Evolutionary conservation across 1,284 basidiomycete genomes (phyloP).

Genomic region (Macrocybe sp.): DNA sequence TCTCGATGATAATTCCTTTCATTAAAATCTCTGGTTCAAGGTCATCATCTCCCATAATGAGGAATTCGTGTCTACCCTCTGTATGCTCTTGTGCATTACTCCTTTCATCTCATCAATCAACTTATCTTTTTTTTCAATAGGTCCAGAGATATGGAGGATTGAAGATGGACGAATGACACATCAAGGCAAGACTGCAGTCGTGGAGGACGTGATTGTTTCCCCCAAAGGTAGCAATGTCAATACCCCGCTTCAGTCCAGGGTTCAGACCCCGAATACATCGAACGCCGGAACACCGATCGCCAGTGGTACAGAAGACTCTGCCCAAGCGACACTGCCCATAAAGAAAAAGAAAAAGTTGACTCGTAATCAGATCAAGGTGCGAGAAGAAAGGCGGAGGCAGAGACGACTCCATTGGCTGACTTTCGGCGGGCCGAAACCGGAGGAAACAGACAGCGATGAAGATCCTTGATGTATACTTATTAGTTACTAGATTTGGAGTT

Average conservation of each 20-base stretch:
- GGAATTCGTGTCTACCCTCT: conserved; percentile 87
- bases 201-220: conserved; percentile 72
- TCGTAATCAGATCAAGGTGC: conserved; percentile 86
- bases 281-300: conserved; percentile 62
- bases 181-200: conserved; percentile 81
- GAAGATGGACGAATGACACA: conserved; percentile 79
- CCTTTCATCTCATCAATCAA: conserved; percentile 9
- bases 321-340: conserved; percentile 33
- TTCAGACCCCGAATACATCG: conserved; percentile 63
- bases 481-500: no score
- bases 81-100: conserved; percentile 39
- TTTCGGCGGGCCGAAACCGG: conserved; percentile 75
- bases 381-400: conserved; percentile 75
- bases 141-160: conserved; percentile 81
- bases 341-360: conserved; percentile 92
- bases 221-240: conserved; percentile 67
- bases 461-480: conserved; percentile 2
- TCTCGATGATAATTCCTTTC: conserved; percentile 4
- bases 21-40: conserved; percentile 29
- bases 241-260: conserved; percentile 60
- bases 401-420: conserved; percentile 84
- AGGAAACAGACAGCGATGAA: conserved; percentile 69
- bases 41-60: conserved; percentile 96
- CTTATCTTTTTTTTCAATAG: conserved; percentile 29
- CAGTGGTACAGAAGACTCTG: conserved; percentile 64